These are phyloP conservation scores for Lachancea thermotolerans DNA, from an alignment of 805 yeast species.

Conservation along the genomic window DNA sequence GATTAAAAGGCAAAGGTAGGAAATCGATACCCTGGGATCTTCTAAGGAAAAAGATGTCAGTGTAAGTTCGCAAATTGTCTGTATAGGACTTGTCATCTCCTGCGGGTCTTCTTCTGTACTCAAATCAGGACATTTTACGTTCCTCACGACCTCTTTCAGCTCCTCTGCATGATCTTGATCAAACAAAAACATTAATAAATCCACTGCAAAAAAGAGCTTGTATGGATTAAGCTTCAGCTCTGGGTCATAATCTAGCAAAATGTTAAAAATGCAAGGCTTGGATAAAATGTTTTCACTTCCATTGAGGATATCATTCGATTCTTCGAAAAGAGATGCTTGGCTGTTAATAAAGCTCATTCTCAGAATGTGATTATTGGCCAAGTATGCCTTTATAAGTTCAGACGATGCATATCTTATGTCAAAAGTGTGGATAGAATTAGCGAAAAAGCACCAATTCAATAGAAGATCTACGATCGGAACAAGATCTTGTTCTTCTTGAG, in stretches of 20 bases:
- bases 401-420: constrained; percentile 73
- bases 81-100: constrained; percentile 63
- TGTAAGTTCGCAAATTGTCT: constrained; percentile 69
- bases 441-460: constrained; percentile 72
- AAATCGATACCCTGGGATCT: constrained; percentile 73
- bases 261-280: constrained; percentile 51
- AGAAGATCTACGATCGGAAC: constrained; percentile 71
- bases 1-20: constrained; percentile 67
- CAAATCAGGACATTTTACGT: constrained; percentile 47
- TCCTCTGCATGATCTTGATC: constrained; percentile 39
- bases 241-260: constrained; percentile 70
- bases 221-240: constrained; percentile 76
- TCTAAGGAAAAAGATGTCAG: constrained; percentile 51
- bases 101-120: constrained; percentile 47
- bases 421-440: constrained; percentile 79
- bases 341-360: constrained; percentile 57
- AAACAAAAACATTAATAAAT: constrained; percentile 55
- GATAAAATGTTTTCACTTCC: constrained; percentile 4
- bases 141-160: constrained; percentile 41
- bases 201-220: constrained; percentile 74
- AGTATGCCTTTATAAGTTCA: constrained; percentile 58
- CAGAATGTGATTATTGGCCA: constrained; percentile 55
- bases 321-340: constrained; percentile 47
- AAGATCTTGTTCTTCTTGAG: constrained; percentile 22
- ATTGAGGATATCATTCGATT: constrained; percentile 15